These are phyloP conservation scores for Nakazawaea siamensis DNA, from an alignment of 805 yeast species.

Conservation along the genomic window DNA sequence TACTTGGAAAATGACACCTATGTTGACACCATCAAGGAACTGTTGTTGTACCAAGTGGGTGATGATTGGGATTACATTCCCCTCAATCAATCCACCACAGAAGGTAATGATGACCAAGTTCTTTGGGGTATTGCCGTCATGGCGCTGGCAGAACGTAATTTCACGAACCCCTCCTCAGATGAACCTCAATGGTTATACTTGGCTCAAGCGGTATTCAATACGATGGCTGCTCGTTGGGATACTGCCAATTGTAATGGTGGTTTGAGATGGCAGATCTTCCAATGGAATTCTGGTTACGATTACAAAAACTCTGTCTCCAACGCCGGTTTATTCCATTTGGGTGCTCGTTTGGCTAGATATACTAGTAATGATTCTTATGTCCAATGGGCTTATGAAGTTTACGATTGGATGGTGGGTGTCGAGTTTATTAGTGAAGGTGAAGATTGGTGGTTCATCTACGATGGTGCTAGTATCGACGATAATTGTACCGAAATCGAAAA, in stretches of 20 bases:
- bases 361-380: constrained; percentile 64
- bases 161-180: constrained; percentile 54
- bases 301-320: constrained; percentile 86
- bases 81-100: constrained; percentile 70
- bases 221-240: constrained; percentile 82
- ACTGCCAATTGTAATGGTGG: constrained; percentile 59
- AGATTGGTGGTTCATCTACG: constrained; percentile 41
- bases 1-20: constrained; percentile 63
- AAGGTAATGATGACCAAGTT: constrained; percentile 92
- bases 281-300: constrained; percentile 82
- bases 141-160: constrained; percentile 80
- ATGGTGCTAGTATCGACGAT: constrained; percentile 49
- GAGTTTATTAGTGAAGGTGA: constrained; percentile 28
- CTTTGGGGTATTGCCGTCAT: constrained; percentile 87
- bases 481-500: constrained; percentile 43
- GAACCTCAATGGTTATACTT: constrained; percentile 68
- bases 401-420: constrained; percentile 60
- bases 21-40: constrained; percentile 45
- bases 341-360: constrained; percentile 78
- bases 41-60: constrained; percentile 62
- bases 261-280: constrained; percentile 85
- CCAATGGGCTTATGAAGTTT: constrained; percentile 66
- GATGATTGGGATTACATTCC: constrained; percentile 65
- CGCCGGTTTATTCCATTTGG: constrained; percentile 72
- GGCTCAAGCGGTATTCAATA: constrained; percentile 80